Conservation (phyloP, 768 basidiomycete species). For the Tulasnella sp. region DNA sequence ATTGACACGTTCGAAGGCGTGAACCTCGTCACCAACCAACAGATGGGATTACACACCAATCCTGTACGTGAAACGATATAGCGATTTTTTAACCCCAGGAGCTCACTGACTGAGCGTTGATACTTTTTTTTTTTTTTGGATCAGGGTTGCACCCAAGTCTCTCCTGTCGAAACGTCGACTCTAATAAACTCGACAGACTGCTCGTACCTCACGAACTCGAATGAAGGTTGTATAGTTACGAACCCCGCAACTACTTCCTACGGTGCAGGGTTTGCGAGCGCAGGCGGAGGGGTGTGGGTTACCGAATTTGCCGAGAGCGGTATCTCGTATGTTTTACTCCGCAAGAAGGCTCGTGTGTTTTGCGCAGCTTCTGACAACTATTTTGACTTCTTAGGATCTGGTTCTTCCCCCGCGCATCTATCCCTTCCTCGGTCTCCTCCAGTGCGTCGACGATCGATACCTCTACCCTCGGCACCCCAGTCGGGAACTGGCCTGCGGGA, state of each 20-base stretch:
- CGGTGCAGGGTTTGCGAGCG: conserved; percentile 2
- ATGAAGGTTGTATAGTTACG: conserved; percentile 7
- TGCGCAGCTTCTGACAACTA: conserved; percentile 70
- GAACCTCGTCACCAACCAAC: conserved; percentile 70
- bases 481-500: background rate
- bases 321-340: background rate
- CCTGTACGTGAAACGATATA: conserved; percentile 62
- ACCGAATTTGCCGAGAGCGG: conserved; percentile 13
- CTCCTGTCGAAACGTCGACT: conserved; percentile 69
- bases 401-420: conserved; percentile 66
- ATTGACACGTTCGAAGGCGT: conserved; percentile 83
- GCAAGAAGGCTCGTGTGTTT: conserved; percentile 32
- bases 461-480: background rate
- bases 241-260: background rate
- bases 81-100: conserved; percentile 31
- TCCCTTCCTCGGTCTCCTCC: conserved; percentile 35
- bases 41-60: conserved; percentile 72
- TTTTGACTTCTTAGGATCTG: conserved; percentile 59
- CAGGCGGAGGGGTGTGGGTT: conserved; percentile 74
- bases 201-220: conserved; percentile 7
- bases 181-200: conserved; percentile 45
- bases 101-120: conserved; percentile 34
- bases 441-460: background rate
- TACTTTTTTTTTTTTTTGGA: background rate
- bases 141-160: conserved; percentile 50